phyloP scores from a whole-genome alignment of 371 early-diverging fungal genomes.

The Mucor piriformis region DNA sequence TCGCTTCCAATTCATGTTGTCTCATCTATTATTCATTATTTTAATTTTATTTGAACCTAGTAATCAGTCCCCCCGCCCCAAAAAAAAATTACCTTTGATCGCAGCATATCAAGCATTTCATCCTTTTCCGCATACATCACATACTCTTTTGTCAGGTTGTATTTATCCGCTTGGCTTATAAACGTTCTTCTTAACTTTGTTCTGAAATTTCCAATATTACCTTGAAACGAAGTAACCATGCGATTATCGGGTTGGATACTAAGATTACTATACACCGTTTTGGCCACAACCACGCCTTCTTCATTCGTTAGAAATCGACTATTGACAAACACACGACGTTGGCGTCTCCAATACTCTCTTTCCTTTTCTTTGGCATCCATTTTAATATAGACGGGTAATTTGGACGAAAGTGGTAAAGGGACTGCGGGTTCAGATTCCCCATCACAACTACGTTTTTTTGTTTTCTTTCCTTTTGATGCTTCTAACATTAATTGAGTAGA shows the following conservation, averaged over 20 bases:
- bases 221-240: constrained; percentile 15
- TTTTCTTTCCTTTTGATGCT: background rate
- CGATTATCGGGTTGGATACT: constrained; percentile 2
- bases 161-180: background rate
- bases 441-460: background rate
- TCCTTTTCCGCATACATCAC: constrained; percentile 1
- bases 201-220: constrained; percentile 20
- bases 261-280: constrained; percentile 26
- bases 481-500: background rate
- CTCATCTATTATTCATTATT: constrained; percentile 17
- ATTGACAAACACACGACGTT: constrained; percentile 41
- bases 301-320: constrained; percentile 41
- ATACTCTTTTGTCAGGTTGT: constrained; percentile 4
- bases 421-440: background rate
- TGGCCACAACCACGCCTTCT: constrained; percentile 32
- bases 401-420: constrained; percentile 5
- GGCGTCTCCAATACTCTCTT: constrained; percentile 41
- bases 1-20: constrained; percentile 15
- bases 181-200: constrained; percentile 17
- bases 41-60: background rate
- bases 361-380: constrained; percentile 27
- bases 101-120: background rate
- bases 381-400: constrained; percentile 2
- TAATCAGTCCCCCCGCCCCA: too few species aligned
- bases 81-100: constrained; percentile 13